Conservation (phyloP, 2,329 filamentous ascomycete species). For the Aaosphaeria arxii region DNA sequence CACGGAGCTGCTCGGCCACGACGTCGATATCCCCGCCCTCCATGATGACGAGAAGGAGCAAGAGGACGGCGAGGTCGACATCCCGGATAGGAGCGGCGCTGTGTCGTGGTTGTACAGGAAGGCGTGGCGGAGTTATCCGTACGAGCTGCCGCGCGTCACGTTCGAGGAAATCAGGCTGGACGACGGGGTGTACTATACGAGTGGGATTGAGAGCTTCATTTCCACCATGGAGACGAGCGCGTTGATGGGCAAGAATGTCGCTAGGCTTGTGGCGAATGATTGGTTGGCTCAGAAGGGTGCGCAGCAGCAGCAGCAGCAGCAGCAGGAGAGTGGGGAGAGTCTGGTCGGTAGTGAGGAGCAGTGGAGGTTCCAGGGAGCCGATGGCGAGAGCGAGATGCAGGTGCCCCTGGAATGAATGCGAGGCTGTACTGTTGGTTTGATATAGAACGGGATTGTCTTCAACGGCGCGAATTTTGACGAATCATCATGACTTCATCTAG, state of each 20-base stretch:
- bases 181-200: conserved; percentile 61
- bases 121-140: conserved; percentile 84
- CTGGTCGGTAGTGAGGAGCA: conserved; percentile 1
- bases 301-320: not conserved
- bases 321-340: conserved; percentile 2
- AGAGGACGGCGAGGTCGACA: conserved; percentile 6
- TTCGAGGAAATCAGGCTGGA: conserved; percentile 79
- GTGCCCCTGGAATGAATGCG: too few species aligned
- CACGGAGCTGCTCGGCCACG: conserved; percentile 44
- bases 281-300: conserved; percentile 26
- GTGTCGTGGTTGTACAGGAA: conserved; percentile 36
- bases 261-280: conserved; percentile 65
- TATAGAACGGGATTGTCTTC: too few species aligned
- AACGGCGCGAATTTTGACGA: too few species aligned
- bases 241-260: conserved; percentile 85
- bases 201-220: conserved; percentile 85
- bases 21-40: conserved; percentile 4
- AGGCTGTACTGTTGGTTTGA: too few species aligned
- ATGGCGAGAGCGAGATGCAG: too few species aligned
- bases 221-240: conserved; percentile 97
- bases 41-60: too few species aligned
- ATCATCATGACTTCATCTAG: conserved; percentile 20
- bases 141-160: conserved; percentile 76
- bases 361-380: not conserved
- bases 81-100: conserved; percentile 23